Conservation (phyloP, 2,329 filamentous ascomycete genomes). For the Myriosclerotinia curreyana region DNA sequence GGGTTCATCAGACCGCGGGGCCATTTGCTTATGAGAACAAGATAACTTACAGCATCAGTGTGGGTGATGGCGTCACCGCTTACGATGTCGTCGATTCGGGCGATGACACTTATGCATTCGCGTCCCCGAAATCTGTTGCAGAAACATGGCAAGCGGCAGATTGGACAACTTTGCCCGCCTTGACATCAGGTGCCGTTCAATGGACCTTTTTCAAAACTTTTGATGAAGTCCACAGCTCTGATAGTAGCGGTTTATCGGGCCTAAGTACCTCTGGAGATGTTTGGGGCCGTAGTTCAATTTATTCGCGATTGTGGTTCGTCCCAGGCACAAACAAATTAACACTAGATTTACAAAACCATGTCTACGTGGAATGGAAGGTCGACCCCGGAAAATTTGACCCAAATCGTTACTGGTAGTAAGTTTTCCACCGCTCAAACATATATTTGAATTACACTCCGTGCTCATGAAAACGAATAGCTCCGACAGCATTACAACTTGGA, state of each 20-base stretch:
- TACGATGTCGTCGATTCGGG: background rate
- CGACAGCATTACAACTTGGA: conserved; percentile 1
- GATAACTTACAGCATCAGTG: background rate
- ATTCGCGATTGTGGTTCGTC: background rate
- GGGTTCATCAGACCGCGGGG: background rate
- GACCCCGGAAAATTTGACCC: background rate
- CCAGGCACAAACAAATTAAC: background rate
- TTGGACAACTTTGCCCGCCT: background rate
- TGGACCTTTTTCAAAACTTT: background rate
- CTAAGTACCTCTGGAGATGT: too few relatives aligned
- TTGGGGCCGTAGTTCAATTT: background rate
- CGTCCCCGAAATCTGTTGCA: background rate
- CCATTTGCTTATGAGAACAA: background rate
- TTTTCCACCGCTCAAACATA: background rate
- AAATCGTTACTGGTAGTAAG: conserved; percentile 1
- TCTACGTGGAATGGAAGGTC: background rate
- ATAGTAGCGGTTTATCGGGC: background rate
- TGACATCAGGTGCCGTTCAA: background rate
- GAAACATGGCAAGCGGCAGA: background rate
- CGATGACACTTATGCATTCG: background rate
- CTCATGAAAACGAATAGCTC: background rate
- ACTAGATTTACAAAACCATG: background rate
- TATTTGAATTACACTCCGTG: background rate
- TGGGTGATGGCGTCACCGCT: background rate
- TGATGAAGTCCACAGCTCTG: background rate